Conservation (phyloP, 2,329 filamentous ascomycete genomes). For the Fusarium armeniacum region DNA sequence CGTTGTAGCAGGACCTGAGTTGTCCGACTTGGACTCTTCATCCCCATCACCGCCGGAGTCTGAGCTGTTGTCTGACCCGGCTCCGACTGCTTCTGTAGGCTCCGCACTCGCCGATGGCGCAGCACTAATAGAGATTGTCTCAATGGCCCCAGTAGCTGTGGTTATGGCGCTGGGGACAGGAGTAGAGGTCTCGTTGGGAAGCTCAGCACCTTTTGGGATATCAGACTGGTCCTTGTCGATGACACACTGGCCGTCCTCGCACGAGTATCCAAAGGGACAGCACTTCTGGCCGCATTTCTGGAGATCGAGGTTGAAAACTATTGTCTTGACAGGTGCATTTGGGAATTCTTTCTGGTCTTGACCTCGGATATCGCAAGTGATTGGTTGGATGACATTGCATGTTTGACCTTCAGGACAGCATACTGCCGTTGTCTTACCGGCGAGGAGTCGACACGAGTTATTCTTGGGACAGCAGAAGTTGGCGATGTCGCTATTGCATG, state of each 20-base stretch:
- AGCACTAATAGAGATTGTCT: slow-evolving; percentile 46
- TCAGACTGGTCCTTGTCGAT: slow-evolving; percentile 65
- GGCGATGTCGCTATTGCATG: slow-evolving; percentile 70
- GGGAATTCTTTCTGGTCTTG: slow-evolving; percentile 72
- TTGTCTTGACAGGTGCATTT: slow-evolving; percentile 74
- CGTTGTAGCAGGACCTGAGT: slow-evolving; percentile 53
- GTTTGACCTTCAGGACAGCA: slow-evolving; percentile 74
- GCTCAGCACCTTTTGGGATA: slow-evolving; percentile 53
- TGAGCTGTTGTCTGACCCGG: slow-evolving; percentile 25
- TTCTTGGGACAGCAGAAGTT: slow-evolving; percentile 75
- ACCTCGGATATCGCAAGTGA: slow-evolving; percentile 51
- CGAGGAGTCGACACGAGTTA: slow-evolving; percentile 71
- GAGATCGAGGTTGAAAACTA: slow-evolving; percentile 69
- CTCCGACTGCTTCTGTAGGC: slow-evolving; percentile 30
- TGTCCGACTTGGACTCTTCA: slow-evolving; percentile 23
- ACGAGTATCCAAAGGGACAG: slow-evolving; percentile 81
- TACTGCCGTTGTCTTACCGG: slow-evolving; percentile 74
- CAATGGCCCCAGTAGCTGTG: slow-evolving; percentile 42
- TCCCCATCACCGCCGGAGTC: slow-evolving; percentile 16
- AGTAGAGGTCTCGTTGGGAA: slow-evolving; percentile 45
- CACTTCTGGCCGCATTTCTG: slow-evolving; percentile 71
- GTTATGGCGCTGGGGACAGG: slow-evolving; percentile 35
- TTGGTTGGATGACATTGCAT: slow-evolving; percentile 68
- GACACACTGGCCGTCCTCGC: slow-evolving; percentile 67
- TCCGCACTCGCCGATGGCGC: slow-evolving; percentile 35